Percentiles rank a stretch among this genome's conserved stretches.
Evolutionary conservation across 306 rosid genomes (phyloP).

Genomic region (Mimosa bimucronata): DNA sequence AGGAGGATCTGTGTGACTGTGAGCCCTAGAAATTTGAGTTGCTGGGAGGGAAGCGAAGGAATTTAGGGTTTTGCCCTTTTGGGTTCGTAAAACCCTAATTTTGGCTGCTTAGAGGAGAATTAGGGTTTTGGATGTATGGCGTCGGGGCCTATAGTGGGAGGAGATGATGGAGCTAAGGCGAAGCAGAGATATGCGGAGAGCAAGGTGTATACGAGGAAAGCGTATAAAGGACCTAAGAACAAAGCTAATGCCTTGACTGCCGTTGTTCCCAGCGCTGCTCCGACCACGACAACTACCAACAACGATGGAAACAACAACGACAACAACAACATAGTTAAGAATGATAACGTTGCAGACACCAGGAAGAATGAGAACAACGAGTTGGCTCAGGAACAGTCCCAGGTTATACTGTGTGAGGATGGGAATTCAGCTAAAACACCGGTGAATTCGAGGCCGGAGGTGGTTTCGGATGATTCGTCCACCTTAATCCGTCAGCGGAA

Average conservation of each 20-base stretch:
- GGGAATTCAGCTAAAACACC: constrained; percentile 46
- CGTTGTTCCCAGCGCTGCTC: constrained; percentile 19
- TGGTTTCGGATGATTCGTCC: constrained; percentile 52
- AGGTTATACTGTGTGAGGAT: constrained; percentile 36
- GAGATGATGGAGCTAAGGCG: constrained; percentile 69
- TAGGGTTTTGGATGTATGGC: constrained; percentile 97
- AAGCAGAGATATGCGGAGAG: constrained; percentile 57
- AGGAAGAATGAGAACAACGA: constrained; percentile 30
- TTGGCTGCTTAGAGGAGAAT: constrained; percentile 27
- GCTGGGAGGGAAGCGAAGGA: background rate
- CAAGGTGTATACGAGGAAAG: constrained; percentile 80
- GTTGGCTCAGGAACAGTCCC: constrained; percentile 35
- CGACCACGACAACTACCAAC: background rate
- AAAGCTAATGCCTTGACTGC: constrained; percentile 33
- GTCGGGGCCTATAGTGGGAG: constrained; percentile 77
- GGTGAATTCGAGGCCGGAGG: constrained; percentile 43
- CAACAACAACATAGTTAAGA: background rate
- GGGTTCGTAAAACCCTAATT: constrained; percentile 42
- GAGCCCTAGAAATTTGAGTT: constrained; percentile 30
- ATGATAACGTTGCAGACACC: constrained; percentile 22
- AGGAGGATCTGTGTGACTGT: constrained; percentile 26
- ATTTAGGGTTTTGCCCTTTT: constrained; percentile 30
- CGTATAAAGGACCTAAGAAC: constrained; percentile 59
- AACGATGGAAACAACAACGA: background rate
- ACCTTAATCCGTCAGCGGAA: constrained; percentile 46